These are phyloP conservation scores for Saccharomycopsis sp. DNA, from an alignment of 805 yeast species.

Conservation along the genomic window DNA sequence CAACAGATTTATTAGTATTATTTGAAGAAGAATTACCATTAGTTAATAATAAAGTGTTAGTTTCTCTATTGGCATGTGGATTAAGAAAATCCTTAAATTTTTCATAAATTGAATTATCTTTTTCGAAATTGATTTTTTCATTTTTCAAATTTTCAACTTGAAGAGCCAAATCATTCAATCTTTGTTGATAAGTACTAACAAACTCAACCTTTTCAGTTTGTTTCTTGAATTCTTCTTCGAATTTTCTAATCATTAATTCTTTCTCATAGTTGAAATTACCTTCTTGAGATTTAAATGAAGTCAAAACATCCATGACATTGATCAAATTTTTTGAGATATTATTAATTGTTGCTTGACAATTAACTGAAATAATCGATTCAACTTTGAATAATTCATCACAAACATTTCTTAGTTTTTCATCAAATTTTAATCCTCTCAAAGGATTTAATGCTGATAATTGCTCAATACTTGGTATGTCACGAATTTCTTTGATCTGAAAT, in stretches of 20 bases:
- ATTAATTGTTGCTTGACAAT: not conserved
- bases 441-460: not conserved
- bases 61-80: not conserved
- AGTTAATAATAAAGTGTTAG: no score
- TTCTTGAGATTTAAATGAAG: conserved; percentile 2
- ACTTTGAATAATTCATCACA: not conserved
- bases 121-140: conserved; percentile 16
- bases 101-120: conserved; percentile 15
- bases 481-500: not conserved
- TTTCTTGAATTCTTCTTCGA: conserved; percentile 7
- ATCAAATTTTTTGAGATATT: conserved; percentile 14
- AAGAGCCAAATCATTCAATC: conserved; percentile 2
- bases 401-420: no score
- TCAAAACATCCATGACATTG: conserved; percentile 8
- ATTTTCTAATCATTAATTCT: conserved; percentile 9
- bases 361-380: not conserved
- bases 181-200: conserved; percentile 11
- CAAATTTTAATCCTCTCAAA: not conserved
- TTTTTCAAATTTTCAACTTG: conserved; percentile 9
- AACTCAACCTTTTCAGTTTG: conserved; percentile 15
- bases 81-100: conserved; percentile 5
- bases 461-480: not conserved
- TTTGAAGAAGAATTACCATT: no score
- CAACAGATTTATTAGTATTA: no score
- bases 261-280: conserved; percentile 7